Percentiles rank a stretch among this genome's conserved stretches.
phyloP scores from a whole-genome alignment of 345 rosid genomes.

The Schrenkiella parvula region DNA sequence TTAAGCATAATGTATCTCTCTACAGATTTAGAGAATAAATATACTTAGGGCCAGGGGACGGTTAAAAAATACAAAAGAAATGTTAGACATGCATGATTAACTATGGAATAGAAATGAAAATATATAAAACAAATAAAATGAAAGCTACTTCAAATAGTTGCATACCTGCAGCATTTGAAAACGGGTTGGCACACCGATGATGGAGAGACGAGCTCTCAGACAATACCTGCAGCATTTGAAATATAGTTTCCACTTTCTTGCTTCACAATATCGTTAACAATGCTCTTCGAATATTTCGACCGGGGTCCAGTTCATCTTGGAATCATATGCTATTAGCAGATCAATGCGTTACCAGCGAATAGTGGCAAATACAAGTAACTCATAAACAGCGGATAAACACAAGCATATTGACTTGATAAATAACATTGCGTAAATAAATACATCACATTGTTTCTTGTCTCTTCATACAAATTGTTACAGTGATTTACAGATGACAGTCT shows the following conservation, averaged over 20 bases:
- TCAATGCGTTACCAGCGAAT: background rate
- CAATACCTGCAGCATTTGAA: conserved; percentile 2
- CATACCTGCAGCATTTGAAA: conserved; percentile 18
- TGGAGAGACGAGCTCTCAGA: conserved; percentile 11
- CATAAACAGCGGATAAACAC: background rate
- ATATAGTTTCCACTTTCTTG: background rate
- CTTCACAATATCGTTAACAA: background rate
- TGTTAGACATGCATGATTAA: background rate
- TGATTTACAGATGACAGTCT: conserved; percentile 31
- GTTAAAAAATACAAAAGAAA: conserved; percentile 8
- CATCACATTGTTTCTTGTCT: conserved; percentile 18
- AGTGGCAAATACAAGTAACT: background rate
- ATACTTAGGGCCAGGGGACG: conserved; percentile 36
- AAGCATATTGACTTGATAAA: background rate
- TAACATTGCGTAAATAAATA: background rate
- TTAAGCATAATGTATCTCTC: conserved; percentile 40
- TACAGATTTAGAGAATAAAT: conserved; percentile 48
- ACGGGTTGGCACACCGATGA: background rate
- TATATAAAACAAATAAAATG: conserved; percentile 2
- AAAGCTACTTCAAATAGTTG: background rate
- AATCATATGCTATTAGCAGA: background rate
- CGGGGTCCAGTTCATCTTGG: background rate
- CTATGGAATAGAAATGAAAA: conserved; percentile 28
- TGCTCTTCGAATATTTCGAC: background rate
- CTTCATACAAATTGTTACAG: conserved; percentile 9